phyloP scores from a whole-genome alignment of 768 basidiomycete genomes.

The Phanerodontia chrysosporium region DNA sequence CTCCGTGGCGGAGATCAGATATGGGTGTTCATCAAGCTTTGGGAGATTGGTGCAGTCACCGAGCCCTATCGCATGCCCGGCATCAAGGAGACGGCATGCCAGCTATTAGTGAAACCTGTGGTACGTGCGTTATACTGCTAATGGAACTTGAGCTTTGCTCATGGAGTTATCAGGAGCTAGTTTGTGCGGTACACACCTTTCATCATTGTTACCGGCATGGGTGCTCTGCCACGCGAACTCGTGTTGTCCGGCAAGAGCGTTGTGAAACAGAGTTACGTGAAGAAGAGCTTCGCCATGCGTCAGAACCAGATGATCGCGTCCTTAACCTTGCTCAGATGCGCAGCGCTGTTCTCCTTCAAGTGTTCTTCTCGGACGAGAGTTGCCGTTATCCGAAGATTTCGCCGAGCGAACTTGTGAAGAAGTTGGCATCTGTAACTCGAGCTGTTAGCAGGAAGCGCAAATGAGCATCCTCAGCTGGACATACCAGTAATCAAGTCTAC shows the following conservation, averaged over 20 bases:
- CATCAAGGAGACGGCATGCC: not conserved
- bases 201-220: not conserved
- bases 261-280: not conserved
- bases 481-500: too few relatives aligned
- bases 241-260: not conserved
- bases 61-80: not conserved
- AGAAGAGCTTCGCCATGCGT: not conserved
- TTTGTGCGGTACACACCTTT: constrained; percentile 4
- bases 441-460: too few relatives aligned
- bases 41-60: not conserved
- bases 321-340: constrained; percentile 5
- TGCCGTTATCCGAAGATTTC: not conserved
- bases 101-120: not conserved
- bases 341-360: not conserved
- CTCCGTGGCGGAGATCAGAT: not conserved
- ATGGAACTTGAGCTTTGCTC: not conserved
- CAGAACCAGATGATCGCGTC: not conserved
- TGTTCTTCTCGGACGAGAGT: not conserved
- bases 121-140: not conserved
- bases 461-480: too few relatives aligned
- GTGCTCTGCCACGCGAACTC: not conserved
- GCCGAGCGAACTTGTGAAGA: not conserved
- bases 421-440: too few relatives aligned
- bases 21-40: not conserved
- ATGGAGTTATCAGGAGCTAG: not conserved